These are phyloP conservation scores for Colletotrichum tamarilloi DNA, from an alignment of 2,329 filamentous ascomycete species.

Conservation along the genomic window DNA sequence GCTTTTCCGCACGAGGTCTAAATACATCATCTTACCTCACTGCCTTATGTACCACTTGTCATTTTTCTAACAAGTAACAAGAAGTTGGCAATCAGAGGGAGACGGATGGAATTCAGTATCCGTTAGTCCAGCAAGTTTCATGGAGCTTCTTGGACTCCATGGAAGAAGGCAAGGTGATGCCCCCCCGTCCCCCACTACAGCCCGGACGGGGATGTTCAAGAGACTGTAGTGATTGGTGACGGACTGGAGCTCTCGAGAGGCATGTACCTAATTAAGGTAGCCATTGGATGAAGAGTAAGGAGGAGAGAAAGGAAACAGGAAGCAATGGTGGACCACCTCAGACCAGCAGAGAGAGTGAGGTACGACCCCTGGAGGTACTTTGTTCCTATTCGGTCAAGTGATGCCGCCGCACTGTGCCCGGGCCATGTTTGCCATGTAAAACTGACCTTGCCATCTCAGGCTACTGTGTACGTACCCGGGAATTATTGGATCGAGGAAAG, in stretches of 20 bases:
- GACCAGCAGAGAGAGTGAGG: not conserved
- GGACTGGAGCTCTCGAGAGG: not conserved
- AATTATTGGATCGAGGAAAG: no score
- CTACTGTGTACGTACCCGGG: not conserved
- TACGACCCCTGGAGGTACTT: constrained; percentile 2
- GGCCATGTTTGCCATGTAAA: constrained; percentile 5
- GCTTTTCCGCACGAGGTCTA: not conserved
- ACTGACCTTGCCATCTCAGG: constrained; percentile 7
- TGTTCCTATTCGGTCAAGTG: not conserved
- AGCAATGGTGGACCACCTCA: not conserved
- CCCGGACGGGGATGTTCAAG: not conserved
- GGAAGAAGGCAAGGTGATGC: not conserved
- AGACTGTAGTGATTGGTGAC: not conserved
- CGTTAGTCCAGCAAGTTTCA: not conserved
- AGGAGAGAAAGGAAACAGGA: not conserved
- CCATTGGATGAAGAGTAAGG: not conserved
- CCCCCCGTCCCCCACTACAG: not conserved
- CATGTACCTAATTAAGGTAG: not conserved
- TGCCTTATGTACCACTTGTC: not conserved
- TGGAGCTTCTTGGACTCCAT: not conserved
- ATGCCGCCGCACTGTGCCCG: constrained; percentile 14
- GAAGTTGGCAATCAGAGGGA: not conserved
- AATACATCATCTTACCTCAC: not conserved
- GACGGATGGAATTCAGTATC: not conserved
- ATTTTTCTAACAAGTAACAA: no score